Conservation (phyloP, 2,329 filamentous ascomycete genomes). For the Monosporascus sp. region DNA sequence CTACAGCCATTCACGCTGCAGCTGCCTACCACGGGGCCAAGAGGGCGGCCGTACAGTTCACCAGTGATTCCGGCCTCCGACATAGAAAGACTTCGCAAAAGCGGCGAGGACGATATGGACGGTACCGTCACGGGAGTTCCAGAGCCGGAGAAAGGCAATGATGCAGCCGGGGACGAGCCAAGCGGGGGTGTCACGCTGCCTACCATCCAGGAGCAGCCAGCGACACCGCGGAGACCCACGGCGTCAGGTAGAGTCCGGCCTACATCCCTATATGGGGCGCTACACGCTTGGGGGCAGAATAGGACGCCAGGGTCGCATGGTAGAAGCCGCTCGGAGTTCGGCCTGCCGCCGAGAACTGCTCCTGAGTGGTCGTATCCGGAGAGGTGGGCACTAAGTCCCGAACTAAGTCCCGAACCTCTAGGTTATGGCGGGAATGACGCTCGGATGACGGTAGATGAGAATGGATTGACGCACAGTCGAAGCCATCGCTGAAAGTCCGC, state of each 20-base stretch:
- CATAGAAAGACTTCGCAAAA: background rate
- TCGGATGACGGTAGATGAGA: too few relatives aligned
- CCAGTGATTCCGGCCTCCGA: background rate
- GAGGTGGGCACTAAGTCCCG: background rate
- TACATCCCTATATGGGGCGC: constrained; percentile 12
- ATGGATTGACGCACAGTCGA: too few relatives aligned
- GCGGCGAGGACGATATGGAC: background rate
- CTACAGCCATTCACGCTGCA: background rate
- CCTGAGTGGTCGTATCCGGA: background rate
- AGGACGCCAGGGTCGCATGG: constrained; percentile 3
- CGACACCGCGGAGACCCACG: background rate
- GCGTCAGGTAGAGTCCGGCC: constrained; percentile 6
- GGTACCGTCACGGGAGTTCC: too few relatives aligned
- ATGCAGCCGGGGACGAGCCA: background rate
- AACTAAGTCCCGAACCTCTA: background rate
- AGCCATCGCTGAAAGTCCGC: too few relatives aligned
- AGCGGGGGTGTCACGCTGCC: background rate
- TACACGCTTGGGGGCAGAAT: constrained; percentile 8
- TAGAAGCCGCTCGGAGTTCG: background rate
- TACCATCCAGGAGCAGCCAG: background rate
- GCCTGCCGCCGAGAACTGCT: background rate
- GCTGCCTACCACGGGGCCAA: background rate
- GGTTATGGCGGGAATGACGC: too few relatives aligned
- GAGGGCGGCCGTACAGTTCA: background rate
- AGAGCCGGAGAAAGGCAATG: background rate